Evolutionary conservation across 306 rosid species (phyloP).

Genomic region (Trifolium subterraneum): DNA sequence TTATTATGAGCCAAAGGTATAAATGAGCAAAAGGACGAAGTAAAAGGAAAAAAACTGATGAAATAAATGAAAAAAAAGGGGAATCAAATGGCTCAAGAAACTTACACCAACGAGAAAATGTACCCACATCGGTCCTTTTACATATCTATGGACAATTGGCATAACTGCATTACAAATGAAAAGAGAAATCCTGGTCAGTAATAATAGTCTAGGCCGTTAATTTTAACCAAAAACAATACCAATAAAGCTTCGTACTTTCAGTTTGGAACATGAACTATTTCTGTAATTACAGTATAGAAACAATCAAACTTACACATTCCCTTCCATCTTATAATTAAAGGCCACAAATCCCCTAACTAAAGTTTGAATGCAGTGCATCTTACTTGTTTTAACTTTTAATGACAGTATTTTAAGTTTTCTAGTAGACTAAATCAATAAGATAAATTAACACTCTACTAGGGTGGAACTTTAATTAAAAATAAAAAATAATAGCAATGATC

Average conservation of each 20-base stretch:
- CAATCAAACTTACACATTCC: slow-evolving; percentile 1
- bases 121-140: slow-evolving; percentile 95
- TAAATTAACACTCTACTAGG: slow-evolving; percentile 3
- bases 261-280: slow-evolving; percentile 19
- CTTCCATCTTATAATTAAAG: slow-evolving; percentile 4
- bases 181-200: slow-evolving; percentile 13
- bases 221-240: not conserved
- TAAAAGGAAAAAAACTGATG: slow-evolving; percentile 1
- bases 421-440: not conserved
- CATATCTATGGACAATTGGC: slow-evolving; percentile 68
- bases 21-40: slow-evolving; percentile 16
- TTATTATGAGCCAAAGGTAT: not conserved
- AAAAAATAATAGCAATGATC: not conserved
- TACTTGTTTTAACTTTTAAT: slow-evolving; percentile 5
- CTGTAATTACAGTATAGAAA: slow-evolving; percentile 20
- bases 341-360: not conserved
- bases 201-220: not conserved
- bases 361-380: slow-evolving; percentile 22
- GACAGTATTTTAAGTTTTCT: slow-evolving; percentile 12
- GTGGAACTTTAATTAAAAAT: not conserved
- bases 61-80: not conserved
- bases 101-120: slow-evolving; percentile 93
- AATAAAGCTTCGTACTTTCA: slow-evolving; percentile 26
- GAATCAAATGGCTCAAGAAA: slow-evolving; percentile 38
- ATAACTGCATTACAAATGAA: slow-evolving; percentile 65